Conservation (phyloP, 2,329 filamentous ascomycete genomes). For the Colletotrichum falcatum region DNA sequence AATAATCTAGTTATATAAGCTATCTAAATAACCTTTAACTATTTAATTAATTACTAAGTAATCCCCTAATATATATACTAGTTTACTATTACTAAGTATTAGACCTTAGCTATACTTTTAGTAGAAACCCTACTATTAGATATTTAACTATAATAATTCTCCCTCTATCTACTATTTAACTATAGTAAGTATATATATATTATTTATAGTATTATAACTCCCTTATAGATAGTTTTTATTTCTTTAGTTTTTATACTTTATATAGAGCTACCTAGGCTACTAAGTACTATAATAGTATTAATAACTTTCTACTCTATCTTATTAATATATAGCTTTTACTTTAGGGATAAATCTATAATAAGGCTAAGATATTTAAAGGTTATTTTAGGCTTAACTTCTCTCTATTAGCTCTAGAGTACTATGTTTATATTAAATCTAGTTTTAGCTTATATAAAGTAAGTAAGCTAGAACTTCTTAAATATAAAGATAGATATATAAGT, state of each 20-base stretch:
- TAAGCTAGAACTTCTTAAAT: conserved; percentile 44
- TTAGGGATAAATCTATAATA: conserved; percentile 44
- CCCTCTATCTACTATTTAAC: too few species aligned
- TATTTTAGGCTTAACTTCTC: conserved; percentile 19
- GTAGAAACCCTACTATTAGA: too few species aligned
- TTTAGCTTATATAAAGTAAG: conserved; percentile 42
- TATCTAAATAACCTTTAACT: too few species aligned
- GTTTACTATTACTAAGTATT: too few species aligned
- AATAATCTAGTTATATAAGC: too few species aligned
- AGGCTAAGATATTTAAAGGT: conserved; percentile 44
- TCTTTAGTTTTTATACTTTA: conserved; percentile 44
- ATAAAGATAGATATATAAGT: conserved; percentile 43
- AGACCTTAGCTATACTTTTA: too few species aligned
- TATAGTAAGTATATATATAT: conserved; percentile 46
- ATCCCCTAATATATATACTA: too few species aligned
- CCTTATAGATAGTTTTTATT: conserved; percentile 45
- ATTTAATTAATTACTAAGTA: too few species aligned
- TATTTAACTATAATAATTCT: too few species aligned
- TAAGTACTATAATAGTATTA: conserved; percentile 43
- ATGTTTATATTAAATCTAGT: conserved; percentile 39
- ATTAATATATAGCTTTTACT: conserved; percentile 43
- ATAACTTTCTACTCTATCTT: conserved; percentile 42
- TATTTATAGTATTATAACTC: conserved; percentile 45
- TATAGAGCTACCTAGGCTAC: conserved; percentile 44
- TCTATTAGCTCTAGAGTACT: conserved; percentile 33